Evolutionary conservation across 148 eudicot species (phyloP).

Genomic region (Bassia scoparia): DNA sequence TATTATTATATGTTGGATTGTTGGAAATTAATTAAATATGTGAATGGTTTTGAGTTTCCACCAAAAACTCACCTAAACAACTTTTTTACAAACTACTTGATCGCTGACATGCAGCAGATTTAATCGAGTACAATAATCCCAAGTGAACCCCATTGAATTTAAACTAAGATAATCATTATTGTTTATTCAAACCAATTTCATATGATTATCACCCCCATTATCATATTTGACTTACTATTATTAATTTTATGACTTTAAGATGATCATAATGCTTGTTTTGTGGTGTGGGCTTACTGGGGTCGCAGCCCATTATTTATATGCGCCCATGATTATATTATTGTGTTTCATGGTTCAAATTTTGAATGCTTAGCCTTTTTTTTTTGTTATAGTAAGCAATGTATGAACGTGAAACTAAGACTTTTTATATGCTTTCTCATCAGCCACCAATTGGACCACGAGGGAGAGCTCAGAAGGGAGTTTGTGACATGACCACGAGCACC

Average conservation of each 20-base stretch:
- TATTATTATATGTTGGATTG: neutral
- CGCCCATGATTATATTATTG: neutral
- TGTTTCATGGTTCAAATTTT: slow-evolving; percentile 14
- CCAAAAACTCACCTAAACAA: neutral
- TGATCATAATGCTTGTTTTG: neutral
- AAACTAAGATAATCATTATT: neutral
- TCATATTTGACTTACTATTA: no score
- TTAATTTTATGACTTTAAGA: slow-evolving; percentile 11
- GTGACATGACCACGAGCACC: no score
- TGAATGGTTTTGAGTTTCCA: neutral
- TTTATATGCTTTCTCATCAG: neutral
- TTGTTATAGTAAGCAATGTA: neutral
- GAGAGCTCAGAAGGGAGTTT: neutral
- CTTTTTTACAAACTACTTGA: slow-evolving; percentile 5
- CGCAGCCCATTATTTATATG: slow-evolving; percentile 16
- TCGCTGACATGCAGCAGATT: slow-evolving; percentile 6
- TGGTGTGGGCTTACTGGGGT: slow-evolving; percentile 24
- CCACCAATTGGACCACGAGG: slow-evolving; percentile 2
- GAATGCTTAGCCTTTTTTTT: neutral
- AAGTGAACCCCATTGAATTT: slow-evolving; percentile 9
- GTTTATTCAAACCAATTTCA: neutral
- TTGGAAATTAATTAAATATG: neutral
- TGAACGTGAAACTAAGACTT: neutral
- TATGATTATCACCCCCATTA: slow-evolving; percentile 14
- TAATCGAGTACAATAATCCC: neutral